Evolutionary conservation across 768 basidiomycete genomes (phyloP).

Genomic region (Albatrellus ellisii): DNA sequence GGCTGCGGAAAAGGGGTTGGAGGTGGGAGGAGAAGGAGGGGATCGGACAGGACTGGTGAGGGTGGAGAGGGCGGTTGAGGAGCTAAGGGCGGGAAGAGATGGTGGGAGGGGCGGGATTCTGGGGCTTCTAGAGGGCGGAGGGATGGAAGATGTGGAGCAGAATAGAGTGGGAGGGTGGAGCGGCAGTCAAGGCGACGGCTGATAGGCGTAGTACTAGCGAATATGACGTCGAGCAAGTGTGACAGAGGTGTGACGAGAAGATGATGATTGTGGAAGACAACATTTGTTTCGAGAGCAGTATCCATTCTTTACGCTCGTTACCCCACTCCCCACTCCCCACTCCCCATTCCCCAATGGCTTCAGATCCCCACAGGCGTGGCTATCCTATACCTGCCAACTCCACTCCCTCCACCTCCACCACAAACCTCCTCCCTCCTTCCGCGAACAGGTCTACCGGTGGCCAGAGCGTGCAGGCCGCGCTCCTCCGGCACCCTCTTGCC

Average conservation of each 20-base stretch:
- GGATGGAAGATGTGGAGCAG: no score
- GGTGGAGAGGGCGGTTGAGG: slow-evolving; percentile 33
- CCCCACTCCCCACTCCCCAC: no score
- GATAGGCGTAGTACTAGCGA: no score
- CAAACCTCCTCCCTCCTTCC: slow-evolving; percentile 11
- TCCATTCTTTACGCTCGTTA: no score
- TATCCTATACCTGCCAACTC: slow-evolving; percentile 2
- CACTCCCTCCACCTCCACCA: slow-evolving; percentile 9
- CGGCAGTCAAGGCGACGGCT: no score
- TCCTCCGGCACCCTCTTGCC: slow-evolving; percentile 10
- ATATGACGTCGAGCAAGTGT: no score
- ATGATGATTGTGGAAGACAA: no score
- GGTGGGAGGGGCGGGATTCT: slow-evolving; percentile 27
- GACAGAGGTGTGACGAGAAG: no score
- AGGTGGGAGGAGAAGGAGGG: slow-evolving; percentile 29
- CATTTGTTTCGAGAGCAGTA: no score
- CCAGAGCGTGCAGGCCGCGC: slow-evolving; percentile 12
- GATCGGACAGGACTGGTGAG: slow-evolving; percentile 31
- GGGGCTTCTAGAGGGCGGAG: slow-evolving; percentile 33
- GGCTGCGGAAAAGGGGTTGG: slow-evolving; percentile 26
- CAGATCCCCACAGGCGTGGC: background rate
- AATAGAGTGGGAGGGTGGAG: no score
- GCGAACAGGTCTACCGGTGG: slow-evolving; percentile 2
- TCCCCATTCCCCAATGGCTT: background rate
- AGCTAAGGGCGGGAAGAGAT: slow-evolving; percentile 18